These are phyloP conservation scores for Royoungia palumana DNA, from an alignment of 768 basidiomycete genomes.

Conservation along the genomic window DNA sequence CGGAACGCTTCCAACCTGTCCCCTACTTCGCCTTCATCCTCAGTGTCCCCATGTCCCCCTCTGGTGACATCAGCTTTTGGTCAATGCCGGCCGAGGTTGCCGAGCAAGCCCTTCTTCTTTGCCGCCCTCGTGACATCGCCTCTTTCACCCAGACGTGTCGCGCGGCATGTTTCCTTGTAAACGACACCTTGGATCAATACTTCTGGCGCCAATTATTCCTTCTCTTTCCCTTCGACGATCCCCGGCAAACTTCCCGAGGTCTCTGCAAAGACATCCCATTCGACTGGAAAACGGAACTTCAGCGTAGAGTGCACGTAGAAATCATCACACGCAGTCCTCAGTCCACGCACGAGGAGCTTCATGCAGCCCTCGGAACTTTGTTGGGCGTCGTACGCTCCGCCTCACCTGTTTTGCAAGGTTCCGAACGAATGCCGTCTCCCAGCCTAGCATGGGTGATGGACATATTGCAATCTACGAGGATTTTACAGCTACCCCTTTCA, in stretches of 20 bases:
- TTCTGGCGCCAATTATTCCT: conserved; percentile 72
- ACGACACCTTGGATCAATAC: conserved; percentile 48
- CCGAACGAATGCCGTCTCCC: conserved; percentile 31
- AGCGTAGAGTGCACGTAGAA: conserved; percentile 42
- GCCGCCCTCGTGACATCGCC: conserved; percentile 57
- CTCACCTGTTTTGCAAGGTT: conserved; percentile 25
- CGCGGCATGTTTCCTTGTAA: conserved; percentile 46
- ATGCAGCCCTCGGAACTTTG: conserved; percentile 38
- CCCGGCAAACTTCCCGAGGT: conserved; percentile 35
- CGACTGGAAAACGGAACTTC: conserved; percentile 39
- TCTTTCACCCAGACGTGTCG: conserved; percentile 56
- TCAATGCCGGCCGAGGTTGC: conserved; percentile 49
- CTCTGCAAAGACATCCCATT: conserved; percentile 11
- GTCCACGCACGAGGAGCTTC: conserved; percentile 27
- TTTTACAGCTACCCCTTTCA: conserved; percentile 29
- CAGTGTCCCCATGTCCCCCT: conserved; percentile 2
- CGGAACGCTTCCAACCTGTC: too few relatives aligned
- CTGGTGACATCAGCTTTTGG: conserved; percentile 12
- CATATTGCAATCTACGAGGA: conserved; percentile 37
- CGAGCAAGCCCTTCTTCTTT: conserved; percentile 55
- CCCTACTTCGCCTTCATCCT: not conserved
- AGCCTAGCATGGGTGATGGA: conserved; percentile 47
- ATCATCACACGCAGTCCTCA: conserved; percentile 19
- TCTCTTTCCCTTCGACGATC: conserved; percentile 58
- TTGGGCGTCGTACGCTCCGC: conserved; percentile 39